A percentile compares a stretch with the other conserved stretches of the same genome.
Conservation (phyloP, 306 rosid species). For the Acacia crassicarpa region DNA sequence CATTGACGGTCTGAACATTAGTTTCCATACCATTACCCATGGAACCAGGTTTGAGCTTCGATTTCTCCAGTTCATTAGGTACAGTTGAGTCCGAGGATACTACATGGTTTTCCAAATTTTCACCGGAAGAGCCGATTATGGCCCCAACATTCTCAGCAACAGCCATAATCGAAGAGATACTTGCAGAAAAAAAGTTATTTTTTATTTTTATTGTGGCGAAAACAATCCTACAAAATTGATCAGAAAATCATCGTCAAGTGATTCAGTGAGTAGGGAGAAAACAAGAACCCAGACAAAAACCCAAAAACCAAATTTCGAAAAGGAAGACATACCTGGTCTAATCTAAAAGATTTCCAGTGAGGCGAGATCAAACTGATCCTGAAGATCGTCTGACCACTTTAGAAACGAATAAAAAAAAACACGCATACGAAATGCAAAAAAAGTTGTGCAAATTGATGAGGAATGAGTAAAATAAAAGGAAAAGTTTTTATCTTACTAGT, state of each 20-base stretch:
- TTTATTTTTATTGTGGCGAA: constrained; percentile 32
- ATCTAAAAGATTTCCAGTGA: constrained; percentile 41
- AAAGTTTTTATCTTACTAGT: constrained; percentile 36
- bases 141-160: constrained; percentile 84
- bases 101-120: constrained; percentile 58
- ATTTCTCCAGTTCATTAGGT: constrained; percentile 55
- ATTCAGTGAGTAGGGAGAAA: background rate
- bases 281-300: background rate
- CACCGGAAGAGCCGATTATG: constrained; percentile 48
- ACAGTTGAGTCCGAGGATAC: constrained; percentile 53
- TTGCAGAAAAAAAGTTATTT: background rate
- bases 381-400: constrained; percentile 47
- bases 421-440: background rate
- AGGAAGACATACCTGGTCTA: constrained; percentile 43
- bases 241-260: constrained; percentile 5
- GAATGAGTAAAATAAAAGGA: constrained; percentile 34
- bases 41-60: constrained; percentile 56
- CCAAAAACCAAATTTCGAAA: constrained; percentile 10
- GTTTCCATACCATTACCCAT: constrained; percentile 35
- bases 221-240: constrained; percentile 21
- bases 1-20: constrained; percentile 43
- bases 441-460: constrained; percentile 24
- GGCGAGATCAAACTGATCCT: constrained; percentile 40
- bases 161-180: constrained; percentile 62
- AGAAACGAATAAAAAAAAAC: constrained; percentile 34